Percentiles rank a stretch among this genome's conserved stretches.
Conservation (phyloP, 352 stramenopile genomes). For the Globisporangium perplexum region DNA sequence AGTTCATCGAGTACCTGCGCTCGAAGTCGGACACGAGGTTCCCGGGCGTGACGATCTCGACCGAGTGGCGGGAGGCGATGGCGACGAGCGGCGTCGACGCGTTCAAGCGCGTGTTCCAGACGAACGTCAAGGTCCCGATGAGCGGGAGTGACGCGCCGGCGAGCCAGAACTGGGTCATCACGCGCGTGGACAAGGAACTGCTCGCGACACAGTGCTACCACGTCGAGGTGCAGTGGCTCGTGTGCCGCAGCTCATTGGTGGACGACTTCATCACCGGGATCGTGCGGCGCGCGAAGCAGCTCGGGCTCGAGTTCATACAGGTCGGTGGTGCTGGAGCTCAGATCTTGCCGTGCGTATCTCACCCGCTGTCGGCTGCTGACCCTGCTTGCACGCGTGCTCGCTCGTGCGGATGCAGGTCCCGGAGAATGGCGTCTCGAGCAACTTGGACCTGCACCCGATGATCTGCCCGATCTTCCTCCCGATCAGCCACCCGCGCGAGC, state of each 20-base stretch:
- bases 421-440: constrained; percentile 74
- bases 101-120: constrained; percentile 62
- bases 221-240: constrained; percentile 82
- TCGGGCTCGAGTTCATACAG: constrained; percentile 64
- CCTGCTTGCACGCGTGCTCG: too few species aligned
- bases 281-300: constrained; percentile 64
- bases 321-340: too few species aligned
- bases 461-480: constrained; percentile 73
- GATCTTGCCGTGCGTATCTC: too few species aligned
- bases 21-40: constrained; percentile 56
- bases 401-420: constrained; percentile 14
- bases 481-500: constrained; percentile 34
- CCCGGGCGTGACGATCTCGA: constrained; percentile 48
- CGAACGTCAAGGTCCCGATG: constrained; percentile 70
- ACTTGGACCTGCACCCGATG: constrained; percentile 72
- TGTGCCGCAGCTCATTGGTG: constrained; percentile 75
- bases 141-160: constrained; percentile 55
- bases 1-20: constrained; percentile 66
- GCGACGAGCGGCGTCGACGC: constrained; percentile 37
- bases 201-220: constrained; percentile 64
- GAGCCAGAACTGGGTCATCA: constrained; percentile 81
- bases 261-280: constrained; percentile 77
- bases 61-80: constrained; percentile 37
- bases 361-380: background rate
- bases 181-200: constrained; percentile 70